Evolutionary conservation across 2,329 filamentous ascomycete species (phyloP).

Genomic region (Diaporthe batatas): DNA sequence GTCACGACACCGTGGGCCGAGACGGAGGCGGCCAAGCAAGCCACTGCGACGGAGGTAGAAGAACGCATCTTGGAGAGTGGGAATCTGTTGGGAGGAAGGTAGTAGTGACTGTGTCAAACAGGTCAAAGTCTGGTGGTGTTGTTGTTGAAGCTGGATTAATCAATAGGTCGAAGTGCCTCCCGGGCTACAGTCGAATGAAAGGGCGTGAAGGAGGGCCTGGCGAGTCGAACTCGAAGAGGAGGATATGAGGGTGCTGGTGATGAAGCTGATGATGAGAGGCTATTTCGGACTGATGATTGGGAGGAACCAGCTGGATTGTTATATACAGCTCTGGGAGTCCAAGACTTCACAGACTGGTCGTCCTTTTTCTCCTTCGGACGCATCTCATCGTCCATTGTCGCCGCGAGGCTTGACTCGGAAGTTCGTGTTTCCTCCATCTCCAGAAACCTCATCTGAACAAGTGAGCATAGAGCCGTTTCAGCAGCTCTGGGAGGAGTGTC

Average conservation of each 20-base stretch:
- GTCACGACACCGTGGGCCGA: slow-evolving; percentile 41
- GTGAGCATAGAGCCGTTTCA: slow-evolving; percentile 24
- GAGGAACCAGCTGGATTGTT: slow-evolving; percentile 23
- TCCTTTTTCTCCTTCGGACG: slow-evolving; percentile 28
- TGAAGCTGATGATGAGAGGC: slow-evolving; percentile 28
- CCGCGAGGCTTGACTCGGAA: slow-evolving; percentile 32
- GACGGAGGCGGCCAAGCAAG: slow-evolving; percentile 36
- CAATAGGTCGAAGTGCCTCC: slow-evolving; percentile 26
- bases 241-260: not conserved
- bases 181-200: slow-evolving; percentile 22
- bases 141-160: slow-evolving; percentile 19
- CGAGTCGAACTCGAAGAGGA: slow-evolving; percentile 3
- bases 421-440: slow-evolving; percentile 30
- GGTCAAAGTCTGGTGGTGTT: slow-evolving; percentile 8
- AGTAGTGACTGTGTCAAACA: slow-evolving; percentile 34
- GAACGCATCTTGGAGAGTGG: slow-evolving; percentile 30
- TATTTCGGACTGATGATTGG: slow-evolving; percentile 21
- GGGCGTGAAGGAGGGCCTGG: slow-evolving; percentile 11
- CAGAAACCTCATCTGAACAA: slow-evolving; percentile 33
- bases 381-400: slow-evolving; percentile 2
- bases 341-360: slow-evolving; percentile 30
- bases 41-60: slow-evolving; percentile 29
- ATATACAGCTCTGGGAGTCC: slow-evolving; percentile 23
- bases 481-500: slow-evolving; percentile 15
- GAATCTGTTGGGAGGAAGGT: not conserved